Conservation (phyloP, 352 stramenopile species). For the Globisporangium cystogenes region DNA sequence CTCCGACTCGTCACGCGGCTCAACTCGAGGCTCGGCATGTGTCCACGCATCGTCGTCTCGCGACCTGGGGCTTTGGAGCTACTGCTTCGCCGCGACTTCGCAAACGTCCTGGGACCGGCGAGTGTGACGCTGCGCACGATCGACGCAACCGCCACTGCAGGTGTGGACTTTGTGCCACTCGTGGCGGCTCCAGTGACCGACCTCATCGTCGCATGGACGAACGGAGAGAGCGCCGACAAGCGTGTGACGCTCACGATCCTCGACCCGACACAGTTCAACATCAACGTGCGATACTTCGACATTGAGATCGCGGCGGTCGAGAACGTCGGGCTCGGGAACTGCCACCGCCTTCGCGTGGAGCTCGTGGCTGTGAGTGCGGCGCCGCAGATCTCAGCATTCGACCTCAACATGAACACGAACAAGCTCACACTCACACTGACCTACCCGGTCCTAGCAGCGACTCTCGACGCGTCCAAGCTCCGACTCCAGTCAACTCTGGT, state of each 20-base stretch:
- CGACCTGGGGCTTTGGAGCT: slow-evolving; percentile 32
- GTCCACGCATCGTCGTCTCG: slow-evolving; percentile 32
- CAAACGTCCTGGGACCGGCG: slow-evolving; percentile 17
- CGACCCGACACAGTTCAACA: slow-evolving; percentile 30
- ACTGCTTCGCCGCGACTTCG: slow-evolving; percentile 47
- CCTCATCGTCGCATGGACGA: slow-evolving; percentile 20
- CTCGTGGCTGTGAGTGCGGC: slow-evolving; percentile 24
- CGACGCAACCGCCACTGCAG: slow-evolving; percentile 36
- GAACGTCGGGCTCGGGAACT: slow-evolving; percentile 42
- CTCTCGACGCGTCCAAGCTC: slow-evolving; percentile 40
- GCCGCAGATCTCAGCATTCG: slow-evolving; percentile 37
- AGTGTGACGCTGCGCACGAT: slow-evolving; percentile 32
- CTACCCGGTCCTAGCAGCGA: slow-evolving; percentile 27
- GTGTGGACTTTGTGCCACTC: slow-evolving; percentile 48
- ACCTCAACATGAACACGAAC: slow-evolving; percentile 41
- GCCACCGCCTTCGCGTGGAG: slow-evolving; percentile 30
- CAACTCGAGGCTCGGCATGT: slow-evolving; percentile 47
- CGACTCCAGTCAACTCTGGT: slow-evolving; percentile 24
- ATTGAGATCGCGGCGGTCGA: slow-evolving; percentile 40
- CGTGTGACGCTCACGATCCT: slow-evolving; percentile 35
- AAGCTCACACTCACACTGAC: slow-evolving; percentile 31
- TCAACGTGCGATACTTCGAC: slow-evolving; percentile 30
- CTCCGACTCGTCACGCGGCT: slow-evolving; percentile 36
- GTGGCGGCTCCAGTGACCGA: slow-evolving; percentile 1
- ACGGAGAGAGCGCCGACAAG: slow-evolving; percentile 30